Percentiles rank a stretch among this genome's conserved stretches.
Conservation (phyloP, 768 basidiomycete genomes). For the Tulasnella sp. region DNA sequence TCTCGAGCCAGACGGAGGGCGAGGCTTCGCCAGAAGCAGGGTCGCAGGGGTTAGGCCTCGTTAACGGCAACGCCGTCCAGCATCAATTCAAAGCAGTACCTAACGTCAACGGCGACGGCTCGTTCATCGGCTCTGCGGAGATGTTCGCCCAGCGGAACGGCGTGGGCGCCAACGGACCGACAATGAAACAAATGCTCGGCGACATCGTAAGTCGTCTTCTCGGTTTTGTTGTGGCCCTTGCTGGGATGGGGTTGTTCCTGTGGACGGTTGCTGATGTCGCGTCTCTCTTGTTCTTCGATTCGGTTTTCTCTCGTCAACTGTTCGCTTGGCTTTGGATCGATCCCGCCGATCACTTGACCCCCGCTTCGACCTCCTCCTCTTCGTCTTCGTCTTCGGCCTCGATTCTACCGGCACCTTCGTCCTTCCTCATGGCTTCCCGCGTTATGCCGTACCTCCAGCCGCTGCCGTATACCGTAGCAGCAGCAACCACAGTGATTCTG, state of each 20-base stretch:
- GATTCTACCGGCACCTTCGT: background rate
- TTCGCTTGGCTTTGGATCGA: background rate
- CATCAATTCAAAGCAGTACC: background rate
- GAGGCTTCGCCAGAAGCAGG: slow-evolving; percentile 32
- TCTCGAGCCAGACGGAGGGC: slow-evolving; percentile 33
- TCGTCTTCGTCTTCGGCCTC: background rate
- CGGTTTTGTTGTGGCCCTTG: background rate
- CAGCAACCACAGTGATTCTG: slow-evolving; percentile 34
- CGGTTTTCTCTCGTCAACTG: background rate
- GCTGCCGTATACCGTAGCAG: slow-evolving; percentile 32
- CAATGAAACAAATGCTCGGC: slow-evolving; percentile 14
- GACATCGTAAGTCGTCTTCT: slow-evolving; percentile 21
- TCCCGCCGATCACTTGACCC: background rate
- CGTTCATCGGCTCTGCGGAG: slow-evolving; percentile 22
- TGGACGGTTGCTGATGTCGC: slow-evolving; percentile 30
- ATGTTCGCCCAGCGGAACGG: slow-evolving; percentile 26
- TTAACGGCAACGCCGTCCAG: slow-evolving; percentile 1
- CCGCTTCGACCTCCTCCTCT: background rate
- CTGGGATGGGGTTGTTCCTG: slow-evolving; percentile 27
- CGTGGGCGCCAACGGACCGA: background rate
- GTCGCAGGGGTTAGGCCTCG: background rate
- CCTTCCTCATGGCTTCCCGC: background rate
- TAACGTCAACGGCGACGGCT: background rate
- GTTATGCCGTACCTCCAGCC: slow-evolving; percentile 9
- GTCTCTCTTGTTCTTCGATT: background rate